Conservation (phyloP, 2,329 filamentous ascomycete genomes). For the Botrytis fabae region DNA sequence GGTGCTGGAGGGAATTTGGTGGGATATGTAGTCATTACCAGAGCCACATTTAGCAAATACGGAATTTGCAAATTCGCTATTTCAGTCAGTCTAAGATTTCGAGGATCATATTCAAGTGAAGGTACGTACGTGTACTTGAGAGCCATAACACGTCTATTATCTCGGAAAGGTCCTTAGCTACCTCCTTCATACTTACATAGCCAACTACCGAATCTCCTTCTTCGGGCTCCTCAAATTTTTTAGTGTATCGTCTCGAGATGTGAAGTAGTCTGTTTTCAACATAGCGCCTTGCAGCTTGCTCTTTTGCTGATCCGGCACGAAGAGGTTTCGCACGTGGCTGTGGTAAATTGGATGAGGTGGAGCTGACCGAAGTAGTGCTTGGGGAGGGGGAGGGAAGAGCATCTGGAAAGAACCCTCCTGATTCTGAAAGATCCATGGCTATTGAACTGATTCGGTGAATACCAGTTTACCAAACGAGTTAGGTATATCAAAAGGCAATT, state of each 20-base stretch:
- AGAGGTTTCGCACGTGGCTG: constrained; percentile 56
- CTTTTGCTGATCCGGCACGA: constrained; percentile 58
- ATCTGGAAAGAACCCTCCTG: constrained; percentile 55
- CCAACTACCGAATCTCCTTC: constrained; percentile 55
- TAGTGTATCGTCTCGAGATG: constrained; percentile 59
- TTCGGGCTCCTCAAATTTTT: constrained; percentile 56
- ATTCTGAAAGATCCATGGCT: constrained; percentile 19
- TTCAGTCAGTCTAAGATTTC: constrained; percentile 8
- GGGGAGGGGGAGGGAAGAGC: constrained; percentile 55
- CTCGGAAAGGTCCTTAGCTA: constrained; percentile 71
- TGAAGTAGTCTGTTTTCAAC: constrained; percentile 54
- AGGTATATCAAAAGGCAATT: not conserved
- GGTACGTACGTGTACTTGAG: constrained; percentile 74
- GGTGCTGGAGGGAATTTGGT: constrained; percentile 69
- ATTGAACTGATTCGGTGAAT: not conserved
- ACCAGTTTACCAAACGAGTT: not conserved
- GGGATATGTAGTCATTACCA: constrained; percentile 70
- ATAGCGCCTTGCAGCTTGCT: constrained; percentile 59
- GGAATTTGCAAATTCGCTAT: constrained; percentile 77
- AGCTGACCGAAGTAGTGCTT: constrained; percentile 48
- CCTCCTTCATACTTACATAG: constrained; percentile 58
- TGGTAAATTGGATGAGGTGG: constrained; percentile 47
- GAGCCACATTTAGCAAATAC: constrained; percentile 76
- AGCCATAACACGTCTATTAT: constrained; percentile 83
- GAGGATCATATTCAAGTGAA: not conserved